Evolutionary conservation across 2,329 filamentous ascomycete species (phyloP).

Genomic region (Fusarium scirpi): DNA sequence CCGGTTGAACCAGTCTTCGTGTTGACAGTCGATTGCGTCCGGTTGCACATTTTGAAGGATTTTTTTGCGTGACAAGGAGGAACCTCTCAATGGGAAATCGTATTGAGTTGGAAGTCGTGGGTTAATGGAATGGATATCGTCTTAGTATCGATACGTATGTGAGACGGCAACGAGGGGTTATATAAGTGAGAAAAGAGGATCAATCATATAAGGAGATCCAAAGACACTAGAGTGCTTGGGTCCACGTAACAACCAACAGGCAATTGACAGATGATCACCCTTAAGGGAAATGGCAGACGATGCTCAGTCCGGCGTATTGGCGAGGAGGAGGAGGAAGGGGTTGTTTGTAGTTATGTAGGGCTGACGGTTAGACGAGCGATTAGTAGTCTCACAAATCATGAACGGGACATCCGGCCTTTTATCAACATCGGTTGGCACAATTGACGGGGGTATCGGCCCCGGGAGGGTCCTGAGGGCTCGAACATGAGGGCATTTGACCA

Average conservation of each 20-base stretch:
- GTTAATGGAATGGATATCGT: not conserved
- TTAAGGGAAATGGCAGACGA: conserved; percentile 5
- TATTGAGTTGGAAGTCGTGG: not conserved
- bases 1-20: conserved; percentile 5
- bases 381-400: conserved; percentile 23
- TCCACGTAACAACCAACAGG: not conserved
- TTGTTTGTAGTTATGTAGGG: conserved; percentile 38
- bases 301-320: not conserved
- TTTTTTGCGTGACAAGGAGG: not conserved
- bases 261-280: not conserved
- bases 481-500: conserved; percentile 18
- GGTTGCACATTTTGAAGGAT: not conserved
- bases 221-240: not conserved
- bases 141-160: not conserved
- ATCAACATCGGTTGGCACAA: conserved; percentile 28
- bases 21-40: conserved; percentile 15
- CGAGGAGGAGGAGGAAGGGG: not conserved
- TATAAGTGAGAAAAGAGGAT: not conserved
- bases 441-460: conserved; percentile 19
- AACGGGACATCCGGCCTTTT: conserved; percentile 42
- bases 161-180: not conserved
- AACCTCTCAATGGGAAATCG: not conserved
- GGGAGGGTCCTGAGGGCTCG: conserved; percentile 13
- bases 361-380: conserved; percentile 35
- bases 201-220: conserved; percentile 4